Conservation (phyloP, 257 asterid species). For the Forsythia viridissima region DNA sequence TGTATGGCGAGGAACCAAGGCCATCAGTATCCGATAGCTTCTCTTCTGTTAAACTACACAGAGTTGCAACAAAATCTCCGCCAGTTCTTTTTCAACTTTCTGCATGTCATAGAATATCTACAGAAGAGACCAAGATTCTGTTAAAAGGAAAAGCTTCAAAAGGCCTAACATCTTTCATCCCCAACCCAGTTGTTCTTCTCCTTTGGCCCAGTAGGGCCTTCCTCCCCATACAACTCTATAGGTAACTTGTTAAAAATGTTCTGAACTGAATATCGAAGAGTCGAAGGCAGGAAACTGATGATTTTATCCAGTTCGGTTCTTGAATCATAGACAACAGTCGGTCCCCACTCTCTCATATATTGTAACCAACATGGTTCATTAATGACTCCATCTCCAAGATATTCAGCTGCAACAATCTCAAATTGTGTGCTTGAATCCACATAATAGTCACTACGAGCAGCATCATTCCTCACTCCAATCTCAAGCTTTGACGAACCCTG, state of each 20-base stretch:
- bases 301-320: slow-evolving; percentile 62
- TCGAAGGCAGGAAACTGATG: slow-evolving; percentile 51
- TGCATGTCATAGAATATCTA: not conserved
- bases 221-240: slow-evolving; percentile 77
- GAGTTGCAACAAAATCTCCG: not conserved
- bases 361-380: slow-evolving; percentile 77
- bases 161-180: slow-evolving; percentile 75
- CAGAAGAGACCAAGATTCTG: not conserved
- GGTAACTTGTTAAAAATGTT: slow-evolving; percentile 62
- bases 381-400: slow-evolving; percentile 64
- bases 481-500: slow-evolving; percentile 87
- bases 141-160: not conserved
- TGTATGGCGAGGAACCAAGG: not conserved
- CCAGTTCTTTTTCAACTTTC: not conserved
- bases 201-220: slow-evolving; percentile 95
- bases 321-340: slow-evolving; percentile 65
- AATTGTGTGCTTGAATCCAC: slow-evolving; percentile 74
- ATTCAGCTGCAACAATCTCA: slow-evolving; percentile 85
- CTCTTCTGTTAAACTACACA: not conserved
- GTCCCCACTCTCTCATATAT: slow-evolving; percentile 94
- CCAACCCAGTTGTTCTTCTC: slow-evolving; percentile 98
- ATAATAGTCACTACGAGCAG: slow-evolving; percentile 42
- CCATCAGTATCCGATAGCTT: not conserved
- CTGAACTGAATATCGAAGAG: slow-evolving; percentile 43
- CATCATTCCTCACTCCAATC: slow-evolving; percentile 86